phyloP scores from a whole-genome alignment of 305 asterid genomes.

The Fraxinus xanthoxyloides region DNA sequence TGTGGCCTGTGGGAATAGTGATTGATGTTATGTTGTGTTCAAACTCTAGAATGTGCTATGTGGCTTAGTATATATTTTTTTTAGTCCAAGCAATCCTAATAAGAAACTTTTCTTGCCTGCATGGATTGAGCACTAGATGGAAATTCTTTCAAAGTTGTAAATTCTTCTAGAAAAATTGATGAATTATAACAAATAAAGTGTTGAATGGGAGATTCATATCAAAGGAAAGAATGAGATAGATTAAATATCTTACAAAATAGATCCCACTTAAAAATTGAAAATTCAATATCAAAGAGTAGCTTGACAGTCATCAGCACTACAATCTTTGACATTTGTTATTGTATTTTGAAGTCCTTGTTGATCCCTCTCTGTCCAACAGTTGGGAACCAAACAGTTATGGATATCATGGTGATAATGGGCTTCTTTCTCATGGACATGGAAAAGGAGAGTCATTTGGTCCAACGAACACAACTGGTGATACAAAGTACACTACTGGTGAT shows the following conservation, averaged over 20 bases:
- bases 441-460: conserved; percentile 91
- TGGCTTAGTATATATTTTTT: neutral
- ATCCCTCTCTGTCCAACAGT: conserved; percentile 41
- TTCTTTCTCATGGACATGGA: conserved; percentile 80
- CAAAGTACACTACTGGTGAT: conserved; percentile 59
- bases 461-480: conserved; percentile 50
- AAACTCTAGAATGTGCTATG: neutral
- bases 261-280: neutral
- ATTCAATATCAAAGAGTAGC: conserved; percentile 4
- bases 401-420: conserved; percentile 92
- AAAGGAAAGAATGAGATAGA: neutral
- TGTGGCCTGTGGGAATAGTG: neutral
- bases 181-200: neutral
- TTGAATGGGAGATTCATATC: neutral
- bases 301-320: neutral
- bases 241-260: neutral
- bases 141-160: neutral
- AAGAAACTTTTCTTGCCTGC: neutral
- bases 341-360: conserved; percentile 16
- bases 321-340: conserved; percentile 1
- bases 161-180: neutral
- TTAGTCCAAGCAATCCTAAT: neutral
- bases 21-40: neutral
- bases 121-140: neutral
- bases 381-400: conserved; percentile 94